Conservation (phyloP, 164 flowering plant genomes). For the Paratinospora sagittata region DNA sequence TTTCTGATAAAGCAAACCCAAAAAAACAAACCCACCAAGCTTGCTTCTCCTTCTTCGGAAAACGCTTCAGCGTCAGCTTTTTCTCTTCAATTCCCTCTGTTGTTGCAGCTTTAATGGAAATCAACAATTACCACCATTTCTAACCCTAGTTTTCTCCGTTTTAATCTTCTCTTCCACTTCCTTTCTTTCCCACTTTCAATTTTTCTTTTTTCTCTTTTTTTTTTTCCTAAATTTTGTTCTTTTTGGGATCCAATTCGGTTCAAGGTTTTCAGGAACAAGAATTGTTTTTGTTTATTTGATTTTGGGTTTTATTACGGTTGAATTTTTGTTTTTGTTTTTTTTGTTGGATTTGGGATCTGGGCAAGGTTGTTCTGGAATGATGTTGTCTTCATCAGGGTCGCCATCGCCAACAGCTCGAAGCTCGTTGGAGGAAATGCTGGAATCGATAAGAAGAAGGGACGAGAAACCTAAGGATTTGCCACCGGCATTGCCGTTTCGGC, state of each 20-base stretch:
- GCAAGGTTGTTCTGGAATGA: slow-evolving; percentile 14
- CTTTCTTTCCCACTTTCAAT: too few relatives aligned
- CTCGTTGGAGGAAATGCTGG: slow-evolving; percentile 94
- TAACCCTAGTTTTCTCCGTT: background rate
- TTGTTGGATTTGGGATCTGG: slow-evolving; percentile 8
- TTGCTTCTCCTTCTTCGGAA: background rate
- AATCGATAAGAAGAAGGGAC: slow-evolving; percentile 59
- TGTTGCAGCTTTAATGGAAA: background rate
- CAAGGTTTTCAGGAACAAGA: background rate
- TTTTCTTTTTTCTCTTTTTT: too few relatives aligned
- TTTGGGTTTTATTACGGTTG: background rate
- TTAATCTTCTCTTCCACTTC: background rate
- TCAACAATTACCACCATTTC: background rate
- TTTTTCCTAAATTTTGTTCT: background rate
- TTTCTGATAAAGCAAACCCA: slow-evolving; percentile 1
- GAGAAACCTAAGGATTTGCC: slow-evolving; percentile 67
- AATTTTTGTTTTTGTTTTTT: background rate
- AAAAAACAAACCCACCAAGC: too few relatives aligned
- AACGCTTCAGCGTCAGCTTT: slow-evolving; percentile 4
- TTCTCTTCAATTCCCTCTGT: background rate
- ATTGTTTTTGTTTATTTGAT: background rate
- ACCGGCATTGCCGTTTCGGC: slow-evolving; percentile 83
- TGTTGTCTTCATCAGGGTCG: slow-evolving; percentile 41
- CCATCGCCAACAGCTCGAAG: slow-evolving; percentile 45
- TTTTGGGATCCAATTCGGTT: background rate